Evolutionary conservation across 305 asterid genomes (phyloP), one percentile per base, ranked within the genome.

Genomic region (Rubia tinctorum): DNA sequence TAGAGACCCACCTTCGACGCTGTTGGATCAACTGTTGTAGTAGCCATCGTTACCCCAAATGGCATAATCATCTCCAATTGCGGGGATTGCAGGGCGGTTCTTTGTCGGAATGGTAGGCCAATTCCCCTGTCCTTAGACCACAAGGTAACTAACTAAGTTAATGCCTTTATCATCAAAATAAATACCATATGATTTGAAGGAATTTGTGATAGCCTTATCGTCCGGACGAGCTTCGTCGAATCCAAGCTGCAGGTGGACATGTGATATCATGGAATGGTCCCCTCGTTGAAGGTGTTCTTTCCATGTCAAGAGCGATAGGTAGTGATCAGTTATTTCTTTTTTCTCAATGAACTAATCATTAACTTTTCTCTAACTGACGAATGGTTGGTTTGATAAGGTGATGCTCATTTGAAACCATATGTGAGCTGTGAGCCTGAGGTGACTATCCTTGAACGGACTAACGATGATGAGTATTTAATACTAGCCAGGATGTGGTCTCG

Each of bases 31-130:
- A 88, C 97, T 0, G 96, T 95, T 30, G 88, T 88, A 3, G 90
- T 90, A 4, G 85, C 91, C 15, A 72, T 91, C 2, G 72, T 91
- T 39, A 81, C 88, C 1, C 87, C 93, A 3, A 56, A 70, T 8
- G 74, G 85, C 45, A 87, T 90, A 8, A 66, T 89, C 7, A 85
- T 90, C 5, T 92, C 97, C 8, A 91, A 89, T 67, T 88, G 92
- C 74, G 97, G 96, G 40, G 96, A 91, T 79, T 91, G 95, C 0
- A 77, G 97, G 53, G 96, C 97, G 30, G 87, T 91, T 42, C 95
- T 91, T 67, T 88, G 95, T 83, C 95, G 93, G 4, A 84, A 80
- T 77, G 95, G 91, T 80, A 77, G 77, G 53, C 77, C 91, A 3
- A 6, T 91, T 18, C 90, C 96, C 14, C 90, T 89, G 12, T 89